Percentiles rank a stretch among this genome's conserved stretches.
Evolutionary conservation across 2,329 filamentous ascomycete genomes (phyloP).

Genomic region (Paraphoma sp.): DNA sequence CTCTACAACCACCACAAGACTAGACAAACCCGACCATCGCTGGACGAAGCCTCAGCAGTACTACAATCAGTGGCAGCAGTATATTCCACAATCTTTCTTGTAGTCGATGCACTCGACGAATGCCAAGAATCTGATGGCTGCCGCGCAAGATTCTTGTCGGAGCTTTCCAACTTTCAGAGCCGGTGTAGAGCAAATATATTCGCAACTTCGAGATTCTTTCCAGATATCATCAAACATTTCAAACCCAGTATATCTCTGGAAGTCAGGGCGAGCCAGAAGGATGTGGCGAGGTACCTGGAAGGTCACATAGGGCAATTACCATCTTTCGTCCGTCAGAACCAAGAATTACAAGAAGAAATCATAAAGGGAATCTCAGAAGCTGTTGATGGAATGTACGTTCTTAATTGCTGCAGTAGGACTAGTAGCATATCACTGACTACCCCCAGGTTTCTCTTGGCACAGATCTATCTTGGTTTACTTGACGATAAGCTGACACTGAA

Average conservation of each 20-base stretch:
- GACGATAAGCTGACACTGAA: neutral
- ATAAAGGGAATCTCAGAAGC: neutral
- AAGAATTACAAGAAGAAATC: neutral
- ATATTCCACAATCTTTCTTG: neutral
- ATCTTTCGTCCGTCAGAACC: neutral
- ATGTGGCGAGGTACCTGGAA: too few relatives aligned
- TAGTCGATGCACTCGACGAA: neutral
- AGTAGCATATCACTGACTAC: neutral
- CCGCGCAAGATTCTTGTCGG: neutral
- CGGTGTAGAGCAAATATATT: neutral
- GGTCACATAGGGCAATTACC: neutral
- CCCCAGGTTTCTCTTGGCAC: neutral
- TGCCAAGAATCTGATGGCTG: neutral
- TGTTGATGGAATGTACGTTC: neutral
- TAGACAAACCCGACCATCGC: neutral
- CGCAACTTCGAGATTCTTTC: neutral
- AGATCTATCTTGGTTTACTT: neutral
- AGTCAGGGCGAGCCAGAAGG: too few relatives aligned
- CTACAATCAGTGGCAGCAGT: neutral
- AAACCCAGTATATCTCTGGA: too few relatives aligned
- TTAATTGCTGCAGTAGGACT: too few relatives aligned
- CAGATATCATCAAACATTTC: neutral
- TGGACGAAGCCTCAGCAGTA: neutral
- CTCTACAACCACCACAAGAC: neutral
- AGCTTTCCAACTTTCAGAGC: neutral